Evolutionary conservation across 2,329 filamentous ascomycete species (phyloP).

Genomic region (Sarocladium strictum): DNA sequence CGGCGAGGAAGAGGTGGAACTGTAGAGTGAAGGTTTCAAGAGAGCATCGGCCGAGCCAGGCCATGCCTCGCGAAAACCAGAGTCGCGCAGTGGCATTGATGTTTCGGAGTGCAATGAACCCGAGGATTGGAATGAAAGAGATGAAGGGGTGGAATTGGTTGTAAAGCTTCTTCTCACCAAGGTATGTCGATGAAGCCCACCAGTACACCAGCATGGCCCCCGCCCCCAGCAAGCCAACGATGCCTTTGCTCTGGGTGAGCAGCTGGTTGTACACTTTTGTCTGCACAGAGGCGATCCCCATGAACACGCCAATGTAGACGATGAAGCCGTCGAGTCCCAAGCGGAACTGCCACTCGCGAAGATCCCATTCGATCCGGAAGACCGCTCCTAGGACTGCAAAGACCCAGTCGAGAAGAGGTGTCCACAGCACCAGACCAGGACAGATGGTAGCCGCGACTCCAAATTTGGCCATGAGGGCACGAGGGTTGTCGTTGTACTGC

Average conservation of each 20-base stretch:
- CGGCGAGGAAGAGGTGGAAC: constrained; percentile 56
- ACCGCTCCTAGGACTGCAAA: constrained; percentile 27
- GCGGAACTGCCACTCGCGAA: constrained; percentile 42
- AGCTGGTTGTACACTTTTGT: constrained; percentile 18
- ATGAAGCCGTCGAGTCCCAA: constrained; percentile 48
- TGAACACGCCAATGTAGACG: constrained; percentile 49
- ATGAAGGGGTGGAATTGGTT: constrained; percentile 46
- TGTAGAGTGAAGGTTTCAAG: constrained; percentile 56
- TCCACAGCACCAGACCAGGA: constrained; percentile 26
- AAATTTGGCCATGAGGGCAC: constrained; percentile 42
- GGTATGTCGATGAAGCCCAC: constrained; percentile 11
- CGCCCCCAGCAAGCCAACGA: constrained; percentile 13
- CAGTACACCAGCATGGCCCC: constrained; percentile 26
- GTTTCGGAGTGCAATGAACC: constrained; percentile 48
- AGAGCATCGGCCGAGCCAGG: constrained; percentile 49
- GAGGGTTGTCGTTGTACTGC: constrained; percentile 34
- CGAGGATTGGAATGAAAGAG: constrained; percentile 47
- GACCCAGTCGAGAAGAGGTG: constrained; percentile 19
- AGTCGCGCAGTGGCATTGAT: constrained; percentile 15
- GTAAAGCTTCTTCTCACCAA: constrained; percentile 31
- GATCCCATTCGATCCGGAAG: constrained; percentile 43
- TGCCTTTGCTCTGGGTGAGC: constrained; percentile 12
- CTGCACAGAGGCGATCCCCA: constrained; percentile 19
- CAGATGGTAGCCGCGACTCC: constrained; percentile 35
- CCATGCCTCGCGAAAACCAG: constrained; percentile 32